A percentile compares a stretch with the other conserved stretches of the same genome.
phyloP scores from a whole-genome alignment of 441 rosid genomes.

The Erysimum cheiri region DNA sequence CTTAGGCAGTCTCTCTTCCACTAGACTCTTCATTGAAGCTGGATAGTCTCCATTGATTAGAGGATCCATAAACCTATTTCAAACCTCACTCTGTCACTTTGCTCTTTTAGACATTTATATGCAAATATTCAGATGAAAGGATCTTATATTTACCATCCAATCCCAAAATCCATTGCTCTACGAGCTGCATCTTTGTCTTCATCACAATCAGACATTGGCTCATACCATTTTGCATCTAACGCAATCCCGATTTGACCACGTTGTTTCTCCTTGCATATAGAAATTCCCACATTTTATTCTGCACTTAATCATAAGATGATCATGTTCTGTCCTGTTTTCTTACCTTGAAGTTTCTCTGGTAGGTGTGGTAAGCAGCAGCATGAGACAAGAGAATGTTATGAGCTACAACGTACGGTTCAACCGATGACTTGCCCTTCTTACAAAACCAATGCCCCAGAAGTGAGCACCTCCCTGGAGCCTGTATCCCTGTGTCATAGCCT shows the following conservation, averaged over 20 bases:
- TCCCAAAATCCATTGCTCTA: conserved; percentile 77
- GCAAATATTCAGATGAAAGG: neutral
- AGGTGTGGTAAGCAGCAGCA: conserved; percentile 70
- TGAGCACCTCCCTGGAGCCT: conserved; percentile 82
- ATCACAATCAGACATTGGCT: conserved; percentile 64
- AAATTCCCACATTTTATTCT: conserved; percentile 15
- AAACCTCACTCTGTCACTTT: conserved; percentile 40
- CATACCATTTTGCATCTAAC: conserved; percentile 85
- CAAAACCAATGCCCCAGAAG: conserved; percentile 70
- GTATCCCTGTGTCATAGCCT: conserved; percentile 74
- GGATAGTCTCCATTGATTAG: conserved; percentile 69
- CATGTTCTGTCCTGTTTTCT: conserved; percentile 9
- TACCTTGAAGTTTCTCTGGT: conserved; percentile 71
- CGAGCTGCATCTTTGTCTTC: conserved; percentile 84
- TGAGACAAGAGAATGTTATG: conserved; percentile 74
- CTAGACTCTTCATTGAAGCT: conserved; percentile 59
- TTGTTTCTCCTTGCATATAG: conserved; percentile 63
- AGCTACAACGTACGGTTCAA: conserved; percentile 69
- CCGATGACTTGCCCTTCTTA: conserved; percentile 60
- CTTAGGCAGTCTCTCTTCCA: conserved; percentile 61
- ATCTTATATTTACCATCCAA: conserved; percentile 70
- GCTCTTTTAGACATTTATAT: neutral
- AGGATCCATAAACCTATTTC: conserved; percentile 73
- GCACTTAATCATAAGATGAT: too few species aligned
- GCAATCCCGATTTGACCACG: conserved; percentile 76